These are phyloP conservation scores for Populus tomentosa DNA, from an alignment of 441 rosid species.

Conservation along the genomic window DNA sequence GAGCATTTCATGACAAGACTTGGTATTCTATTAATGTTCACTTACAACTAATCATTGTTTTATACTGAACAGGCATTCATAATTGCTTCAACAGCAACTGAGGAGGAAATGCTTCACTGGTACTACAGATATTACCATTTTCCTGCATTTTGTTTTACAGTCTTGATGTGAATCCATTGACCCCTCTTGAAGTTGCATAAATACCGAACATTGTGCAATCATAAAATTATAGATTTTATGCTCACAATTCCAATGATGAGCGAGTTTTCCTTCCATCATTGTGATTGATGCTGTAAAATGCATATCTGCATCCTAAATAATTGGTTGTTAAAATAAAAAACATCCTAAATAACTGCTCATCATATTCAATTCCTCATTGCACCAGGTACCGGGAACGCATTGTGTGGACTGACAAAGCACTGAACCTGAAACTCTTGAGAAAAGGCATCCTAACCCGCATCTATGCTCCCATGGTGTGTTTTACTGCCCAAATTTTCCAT, in stretches of 20 bases:
- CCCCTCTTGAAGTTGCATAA: background rate
- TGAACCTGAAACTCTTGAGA: slow-evolving; percentile 64
- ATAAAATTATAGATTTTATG: background rate
- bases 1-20: no score
- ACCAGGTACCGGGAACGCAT: slow-evolving; percentile 74
- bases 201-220: background rate
- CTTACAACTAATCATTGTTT: slow-evolving; percentile 10
- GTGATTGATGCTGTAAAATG: background rate
- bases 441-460: slow-evolving; percentile 77
- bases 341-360: background rate
- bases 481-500: background rate
- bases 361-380: background rate
- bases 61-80: slow-evolving; percentile 71
- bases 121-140: slow-evolving; percentile 23
- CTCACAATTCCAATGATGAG: background rate
- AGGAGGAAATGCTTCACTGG: slow-evolving; percentile 95
- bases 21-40: slow-evolving; percentile 9
- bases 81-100: slow-evolving; percentile 86
- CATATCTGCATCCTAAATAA: background rate
- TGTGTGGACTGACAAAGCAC: slow-evolving; percentile 64
- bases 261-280: background rate
- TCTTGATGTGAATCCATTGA: background rate
- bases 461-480: slow-evolving; percentile 77
- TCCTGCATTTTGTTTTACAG: background rate
- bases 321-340: background rate